These are phyloP conservation scores for Teunomyces tritomae DNA, from an alignment of 805 yeast genomes.

Conservation along the genomic window DNA sequence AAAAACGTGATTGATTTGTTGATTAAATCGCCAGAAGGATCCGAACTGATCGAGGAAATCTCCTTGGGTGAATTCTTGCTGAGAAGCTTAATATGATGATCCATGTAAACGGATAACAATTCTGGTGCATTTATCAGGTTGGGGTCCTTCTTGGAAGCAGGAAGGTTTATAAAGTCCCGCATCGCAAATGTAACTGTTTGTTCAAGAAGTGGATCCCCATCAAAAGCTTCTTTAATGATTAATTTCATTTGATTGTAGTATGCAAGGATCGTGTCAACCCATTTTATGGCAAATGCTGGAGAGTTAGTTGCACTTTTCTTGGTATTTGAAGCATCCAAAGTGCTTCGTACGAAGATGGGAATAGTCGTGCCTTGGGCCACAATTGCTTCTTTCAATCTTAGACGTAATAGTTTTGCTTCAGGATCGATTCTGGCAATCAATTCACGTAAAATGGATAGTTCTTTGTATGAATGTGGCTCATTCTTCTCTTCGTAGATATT, in stretches of 20 bases:
- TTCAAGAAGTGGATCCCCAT: constrained; percentile 46
- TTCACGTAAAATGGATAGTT: constrained; percentile 47
- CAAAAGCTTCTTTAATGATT: constrained; percentile 49
- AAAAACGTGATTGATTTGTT: constrained; percentile 60
- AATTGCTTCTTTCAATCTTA: constrained; percentile 47
- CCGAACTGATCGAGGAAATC: constrained; percentile 5
- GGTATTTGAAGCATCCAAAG: constrained; percentile 6
- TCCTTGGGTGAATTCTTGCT: constrained; percentile 17
- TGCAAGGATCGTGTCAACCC: constrained; percentile 60
- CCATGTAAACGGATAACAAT: constrained; percentile 39
- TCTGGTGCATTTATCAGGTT: constrained; percentile 35
- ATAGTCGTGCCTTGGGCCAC: constrained; percentile 43
- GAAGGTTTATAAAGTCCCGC: constrained; percentile 57
- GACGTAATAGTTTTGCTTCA: constrained; percentile 47
- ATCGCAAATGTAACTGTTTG: constrained; percentile 61
- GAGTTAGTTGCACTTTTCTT: constrained; percentile 22
- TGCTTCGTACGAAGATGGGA: constrained; percentile 24
- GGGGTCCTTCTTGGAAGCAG: constrained; percentile 45
- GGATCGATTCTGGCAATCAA: constrained; percentile 54
- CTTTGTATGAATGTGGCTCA: constrained; percentile 26
- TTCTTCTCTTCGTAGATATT: constrained; percentile 10
- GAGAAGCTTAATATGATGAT: constrained; percentile 35
- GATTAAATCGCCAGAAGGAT: constrained; percentile 39
- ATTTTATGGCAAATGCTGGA: constrained; percentile 57
- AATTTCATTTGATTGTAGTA: constrained; percentile 50